A percentile compares a stretch with the other conserved stretches of the same genome.
phyloP scores from a whole-genome alignment of 371 early-diverging fungal species.

The Coemansia sp. region DNA sequence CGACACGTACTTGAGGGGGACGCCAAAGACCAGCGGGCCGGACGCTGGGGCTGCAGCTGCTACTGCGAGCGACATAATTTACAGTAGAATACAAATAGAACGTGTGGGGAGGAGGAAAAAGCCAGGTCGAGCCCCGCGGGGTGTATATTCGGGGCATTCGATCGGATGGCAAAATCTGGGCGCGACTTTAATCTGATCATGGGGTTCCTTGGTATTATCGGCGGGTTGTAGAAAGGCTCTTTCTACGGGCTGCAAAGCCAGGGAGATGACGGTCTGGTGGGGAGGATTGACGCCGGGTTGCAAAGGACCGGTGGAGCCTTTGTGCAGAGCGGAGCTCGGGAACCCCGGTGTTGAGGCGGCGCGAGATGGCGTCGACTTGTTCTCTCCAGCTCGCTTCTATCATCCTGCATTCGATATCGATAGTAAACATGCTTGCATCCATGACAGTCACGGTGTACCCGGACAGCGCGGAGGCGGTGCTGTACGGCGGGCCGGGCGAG shows the following conservation, averaged over 20 bases:
- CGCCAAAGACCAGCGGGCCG: conserved; percentile 35
- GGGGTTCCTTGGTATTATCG: no score
- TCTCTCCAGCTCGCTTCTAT: not conserved
- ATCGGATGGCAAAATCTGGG: no score
- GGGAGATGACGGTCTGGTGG: not conserved
- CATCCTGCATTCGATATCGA: not conserved
- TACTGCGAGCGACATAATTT: no score
- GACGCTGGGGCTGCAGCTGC: no score
- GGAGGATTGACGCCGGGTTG: not conserved
- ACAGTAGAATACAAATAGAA: no score
- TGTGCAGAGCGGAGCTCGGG: not conserved
- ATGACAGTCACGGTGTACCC: conserved; percentile 17
- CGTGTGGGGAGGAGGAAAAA: no score
- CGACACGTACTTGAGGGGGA: conserved; percentile 81
- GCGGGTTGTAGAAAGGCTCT: not conserved
- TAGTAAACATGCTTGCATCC: conserved; percentile 20
- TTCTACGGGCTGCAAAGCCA: conserved; percentile 8
- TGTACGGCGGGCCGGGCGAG: conserved; percentile 38
- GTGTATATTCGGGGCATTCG: no score
- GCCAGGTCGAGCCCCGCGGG: no score
- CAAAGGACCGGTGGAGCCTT: not conserved
- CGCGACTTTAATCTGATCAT: no score
- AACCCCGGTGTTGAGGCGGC: not conserved
- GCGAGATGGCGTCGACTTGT: not conserved
- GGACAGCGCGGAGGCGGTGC: conserved; percentile 29